Conservation (phyloP, 108 stramenopile species). For the Fragilaria crotonensis region DNA sequence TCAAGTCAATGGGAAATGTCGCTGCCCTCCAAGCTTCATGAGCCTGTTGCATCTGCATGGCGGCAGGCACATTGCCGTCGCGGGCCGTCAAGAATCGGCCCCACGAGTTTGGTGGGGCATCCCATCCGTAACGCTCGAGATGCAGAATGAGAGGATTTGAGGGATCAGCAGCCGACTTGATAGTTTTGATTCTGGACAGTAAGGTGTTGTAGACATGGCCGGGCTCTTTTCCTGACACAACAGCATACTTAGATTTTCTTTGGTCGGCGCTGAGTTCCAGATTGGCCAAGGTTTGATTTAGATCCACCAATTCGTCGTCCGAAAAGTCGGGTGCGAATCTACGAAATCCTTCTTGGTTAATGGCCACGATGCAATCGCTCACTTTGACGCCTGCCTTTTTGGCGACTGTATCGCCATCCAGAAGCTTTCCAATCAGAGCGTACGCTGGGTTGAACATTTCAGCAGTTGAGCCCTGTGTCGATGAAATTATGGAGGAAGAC, state of each 20-base stretch:
- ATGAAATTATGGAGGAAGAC: no score
- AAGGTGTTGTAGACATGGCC: conserved; percentile 36
- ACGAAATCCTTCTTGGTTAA: conserved; percentile 66
- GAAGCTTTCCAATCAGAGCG: conserved; percentile 45
- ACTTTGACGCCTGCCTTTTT: conserved; percentile 51
- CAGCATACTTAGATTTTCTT: conserved; percentile 13
- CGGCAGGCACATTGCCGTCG: conserved; percentile 61
- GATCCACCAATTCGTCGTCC: conserved; percentile 41
- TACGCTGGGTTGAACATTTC: conserved; percentile 76
- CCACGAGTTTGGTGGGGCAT: conserved; percentile 74
- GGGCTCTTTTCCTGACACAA: conserved; percentile 17
- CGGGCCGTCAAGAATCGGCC: conserved; percentile 62
- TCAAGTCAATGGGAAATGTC: conserved; percentile 78
- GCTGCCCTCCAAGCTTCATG: conserved; percentile 65
- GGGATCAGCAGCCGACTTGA: conserved; percentile 29
- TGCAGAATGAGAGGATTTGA: conserved; percentile 44
- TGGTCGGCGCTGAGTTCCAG: not conserved
- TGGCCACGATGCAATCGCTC: conserved; percentile 68
- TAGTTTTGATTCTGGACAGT: conserved; percentile 44
- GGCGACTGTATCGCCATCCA: conserved; percentile 58
- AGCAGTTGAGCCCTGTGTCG: conserved; percentile 45
- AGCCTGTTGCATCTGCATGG: conserved; percentile 69
- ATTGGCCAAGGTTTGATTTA: conserved; percentile 25
- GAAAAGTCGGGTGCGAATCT: conserved; percentile 72
- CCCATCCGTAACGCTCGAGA: conserved; percentile 72